phyloP scores from a whole-genome alignment of 106 monocot species.

The Platanthera guangdongensis region DNA sequence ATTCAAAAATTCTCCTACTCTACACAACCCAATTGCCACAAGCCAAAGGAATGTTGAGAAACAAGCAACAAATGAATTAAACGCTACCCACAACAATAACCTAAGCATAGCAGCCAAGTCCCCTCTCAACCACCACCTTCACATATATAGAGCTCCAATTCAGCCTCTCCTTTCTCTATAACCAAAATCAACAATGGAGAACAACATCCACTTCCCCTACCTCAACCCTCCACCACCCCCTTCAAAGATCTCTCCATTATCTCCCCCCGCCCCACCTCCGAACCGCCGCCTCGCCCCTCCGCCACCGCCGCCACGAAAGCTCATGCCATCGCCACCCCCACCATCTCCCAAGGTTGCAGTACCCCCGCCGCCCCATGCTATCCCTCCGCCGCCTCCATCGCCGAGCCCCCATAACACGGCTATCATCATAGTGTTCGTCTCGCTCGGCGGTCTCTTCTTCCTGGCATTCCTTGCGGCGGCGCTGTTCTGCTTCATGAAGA shows the following conservation, averaged over 20 bases:
- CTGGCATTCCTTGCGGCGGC: constrained; percentile 53
- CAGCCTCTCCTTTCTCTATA: not conserved
- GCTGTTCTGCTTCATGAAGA: constrained; percentile 55
- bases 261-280: not conserved
- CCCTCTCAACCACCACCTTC: not conserved
- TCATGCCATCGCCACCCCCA: constrained; percentile 13
- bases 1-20: no score
- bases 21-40: not conserved
- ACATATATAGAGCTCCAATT: not conserved
- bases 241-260: constrained; percentile 6
- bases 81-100: not conserved
- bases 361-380: constrained; percentile 11
- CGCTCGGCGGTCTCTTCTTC: constrained; percentile 56
- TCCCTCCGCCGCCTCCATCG: constrained; percentile 11
- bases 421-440: constrained; percentile 57
- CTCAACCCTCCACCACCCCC: constrained; percentile 17
- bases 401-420: constrained; percentile 32
- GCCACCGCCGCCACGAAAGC: constrained; percentile 9
- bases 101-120: constrained; percentile 1
- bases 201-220: constrained; percentile 6
- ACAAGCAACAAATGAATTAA: constrained; percentile 4
- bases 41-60: not conserved
- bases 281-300: not conserved
- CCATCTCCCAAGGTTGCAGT: constrained; percentile 1
- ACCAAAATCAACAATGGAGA: not conserved